A percentile compares a stretch with the other conserved stretches of the same genome.
Conservation (phyloP, 768 basidiomycete genomes). For the Russula olivacea region DNA sequence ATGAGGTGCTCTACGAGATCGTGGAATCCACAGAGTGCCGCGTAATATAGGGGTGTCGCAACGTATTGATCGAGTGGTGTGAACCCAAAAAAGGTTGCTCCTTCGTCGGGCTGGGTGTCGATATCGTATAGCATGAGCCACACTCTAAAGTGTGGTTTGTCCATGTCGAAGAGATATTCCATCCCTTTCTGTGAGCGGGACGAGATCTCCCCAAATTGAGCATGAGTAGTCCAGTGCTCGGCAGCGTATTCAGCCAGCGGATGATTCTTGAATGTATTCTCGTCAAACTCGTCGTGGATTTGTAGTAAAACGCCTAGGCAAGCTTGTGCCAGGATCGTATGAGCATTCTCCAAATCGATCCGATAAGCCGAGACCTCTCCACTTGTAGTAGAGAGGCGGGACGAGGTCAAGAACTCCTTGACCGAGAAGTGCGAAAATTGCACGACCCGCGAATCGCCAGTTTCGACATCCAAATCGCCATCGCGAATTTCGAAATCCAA, state of each 20-base stretch:
- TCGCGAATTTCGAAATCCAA: too few species aligned
- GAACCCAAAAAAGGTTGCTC: background rate
- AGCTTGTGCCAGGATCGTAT: background rate
- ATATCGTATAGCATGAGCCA: background rate
- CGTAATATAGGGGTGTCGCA: too few species aligned
- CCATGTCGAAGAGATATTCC: background rate
- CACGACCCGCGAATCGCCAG: background rate
- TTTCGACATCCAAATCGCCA: too few species aligned
- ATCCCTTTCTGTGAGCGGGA: background rate
- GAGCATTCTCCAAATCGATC: background rate
- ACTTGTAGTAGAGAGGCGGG: background rate
- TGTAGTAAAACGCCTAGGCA: background rate
- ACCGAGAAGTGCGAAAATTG: background rate
- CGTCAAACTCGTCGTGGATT: background rate
- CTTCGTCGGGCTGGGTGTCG: fast-evolving
- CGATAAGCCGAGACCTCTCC: background rate
- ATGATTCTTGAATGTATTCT: too few species aligned
- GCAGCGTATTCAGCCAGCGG: background rate
- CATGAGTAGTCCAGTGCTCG: background rate
- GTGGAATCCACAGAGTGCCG: too few species aligned
- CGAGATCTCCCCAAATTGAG: background rate
- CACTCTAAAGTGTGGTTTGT: background rate
- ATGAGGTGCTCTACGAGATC: too few species aligned
- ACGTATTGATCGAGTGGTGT: too few species aligned
- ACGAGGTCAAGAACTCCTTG: background rate